Base-by-base conservation (phyloP, 1,284 basidiomycete genomes). In the Ganoderma lingzhi region DNA sequence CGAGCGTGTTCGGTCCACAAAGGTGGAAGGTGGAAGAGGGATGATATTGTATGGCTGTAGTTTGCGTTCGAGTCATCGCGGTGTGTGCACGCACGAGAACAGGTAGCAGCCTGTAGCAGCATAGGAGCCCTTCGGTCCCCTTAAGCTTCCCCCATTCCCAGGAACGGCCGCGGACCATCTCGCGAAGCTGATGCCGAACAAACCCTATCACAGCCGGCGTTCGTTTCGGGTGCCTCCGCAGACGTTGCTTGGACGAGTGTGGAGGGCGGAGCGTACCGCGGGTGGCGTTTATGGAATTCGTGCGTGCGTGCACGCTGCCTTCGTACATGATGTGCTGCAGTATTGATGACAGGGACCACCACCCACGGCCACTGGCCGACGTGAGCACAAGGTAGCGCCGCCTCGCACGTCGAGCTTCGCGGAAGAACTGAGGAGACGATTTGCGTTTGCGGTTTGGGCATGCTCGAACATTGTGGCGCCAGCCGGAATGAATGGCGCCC, bases 191-290 rank as follows among this genome's bases (percentile, higher is more conserved):
- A 59, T 59, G 56, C 3, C 30, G 30, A 6, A 35, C 30, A 8
- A 39, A 37, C 56, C 19, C 56, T 59, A 59, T 59, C 37, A 59
- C 56, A 19, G 35, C n/a, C 35, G 12, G 56, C 53, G 53, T 59
- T 39, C 56, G 32, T 59, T 59, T 39, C 56, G 56, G 56, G 56
- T 12, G 56, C 8, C 35, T 12, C 56, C 56, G 56, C 32, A 39
- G 56, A 59, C 56, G 39, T 56, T 56, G 53, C 32, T 35, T 17
- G 17, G 30, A 56, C 30, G 53, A 35, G 30, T 17, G 17, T 32
- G 15, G 53, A 59, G 19, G 2, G n/a, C 5, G 30, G 15, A 23
- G 35, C 23, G 37, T 23, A 55, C 5, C 15, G 10, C 23, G 53
- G 19, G 3, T 39, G 37, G 10, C 35, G 56, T 14, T 14, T 35